Evolutionary conservation across 2,329 filamentous ascomycete genomes (phyloP), one percentile per base, ranked within the genome.

Genomic region (Pseudocercospora vitis): DNA sequence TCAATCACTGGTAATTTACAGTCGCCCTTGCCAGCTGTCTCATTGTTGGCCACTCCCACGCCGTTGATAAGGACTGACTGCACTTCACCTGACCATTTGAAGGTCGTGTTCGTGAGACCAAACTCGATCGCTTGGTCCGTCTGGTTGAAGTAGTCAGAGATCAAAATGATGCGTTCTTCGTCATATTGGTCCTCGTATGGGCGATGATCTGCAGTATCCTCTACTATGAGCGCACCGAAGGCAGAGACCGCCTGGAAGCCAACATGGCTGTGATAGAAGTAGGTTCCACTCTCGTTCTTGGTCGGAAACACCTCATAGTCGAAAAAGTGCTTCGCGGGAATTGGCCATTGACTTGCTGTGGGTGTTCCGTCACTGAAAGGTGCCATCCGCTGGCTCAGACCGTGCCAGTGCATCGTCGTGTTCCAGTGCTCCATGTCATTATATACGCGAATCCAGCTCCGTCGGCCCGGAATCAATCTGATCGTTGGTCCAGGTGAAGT

Each of bases 381-480:
- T 1, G 82, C 80, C 26, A 78, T 75, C 26, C 78, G 72, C 65
- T 82, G 80, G 12, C 76, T 78, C 7, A 88, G 73, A 9, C 85
- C 85, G 68, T 87, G 84, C 84, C 84, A 87, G 64, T 87, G 84
- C 80, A 84, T 80, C n/a, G 81, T 84, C n/a, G 79, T 67, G 57
- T 84, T 83, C 19, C 74, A 65, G 11, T 76, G 65, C 0, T 68
- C 55, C 68, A 83, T 79, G 55, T 81, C 74, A 63, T 84, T 84
- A 67, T 82, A 82, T 1, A 84, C 81, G 7, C 81, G 71, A 48
- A 84, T 76, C 81, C 81, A 83, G 23, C 71, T 76, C 1, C 71
- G 73, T 39, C 70, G 66, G 9, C 75, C 76, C n/a, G 77, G 72
- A 7, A 68, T 63, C 3, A 83, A 68, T 9, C 74, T 71, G 2